phyloP scores from a whole-genome alignment of 768 basidiomycete species.

The Cantharellus cinnabarinus region DNA sequence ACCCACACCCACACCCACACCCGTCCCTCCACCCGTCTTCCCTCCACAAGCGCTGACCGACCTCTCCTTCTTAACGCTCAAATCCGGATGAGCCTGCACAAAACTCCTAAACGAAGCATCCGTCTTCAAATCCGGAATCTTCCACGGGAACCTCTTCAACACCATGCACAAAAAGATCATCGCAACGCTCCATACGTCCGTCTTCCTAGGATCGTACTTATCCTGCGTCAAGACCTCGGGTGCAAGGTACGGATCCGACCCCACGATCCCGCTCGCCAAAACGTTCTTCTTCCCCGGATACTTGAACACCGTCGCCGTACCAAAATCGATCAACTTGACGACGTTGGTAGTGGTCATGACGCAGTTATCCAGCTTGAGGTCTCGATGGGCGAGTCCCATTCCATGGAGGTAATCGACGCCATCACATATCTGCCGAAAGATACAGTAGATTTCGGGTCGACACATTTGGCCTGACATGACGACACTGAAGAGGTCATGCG shows the following conservation, averaged over 20 bases:
- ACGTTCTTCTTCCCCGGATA: slow-evolving; percentile 79
- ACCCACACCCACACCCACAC: not conserved
- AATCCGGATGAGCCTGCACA: slow-evolving; percentile 80
- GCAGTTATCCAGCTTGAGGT: slow-evolving; percentile 98
- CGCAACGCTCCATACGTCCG: slow-evolving; percentile 95
- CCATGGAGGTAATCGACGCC: slow-evolving; percentile 97
- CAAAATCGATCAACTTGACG: slow-evolving; percentile 98
- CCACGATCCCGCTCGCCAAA: slow-evolving; percentile 75
- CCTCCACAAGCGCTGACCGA: slow-evolving; percentile 6
- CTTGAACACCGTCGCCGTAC: slow-evolving; percentile 98
- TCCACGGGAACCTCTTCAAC: slow-evolving; percentile 95
- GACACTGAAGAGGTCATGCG: slow-evolving; percentile 93
- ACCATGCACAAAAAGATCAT: slow-evolving; percentile 99
- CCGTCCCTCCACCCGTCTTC: not conserved
- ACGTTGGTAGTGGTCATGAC: slow-evolving; percentile 92
- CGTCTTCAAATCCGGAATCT: slow-evolving; percentile 84
- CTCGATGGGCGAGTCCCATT: slow-evolving; percentile 92
- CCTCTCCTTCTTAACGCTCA: slow-evolving; percentile 24
- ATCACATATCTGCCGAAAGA: slow-evolving; percentile 95
- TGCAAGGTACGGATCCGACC: slow-evolving; percentile 94
- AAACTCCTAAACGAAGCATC: slow-evolving; percentile 86
- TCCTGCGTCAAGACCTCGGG: slow-evolving; percentile 76
- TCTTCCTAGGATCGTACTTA: slow-evolving; percentile 85
- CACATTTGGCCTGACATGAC: slow-evolving; percentile 99
- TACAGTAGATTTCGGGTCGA: slow-evolving; percentile 95